Base-by-base conservation (phyloP, 306 rosid genomes). In the Lathyrus tuberosus region DNA sequence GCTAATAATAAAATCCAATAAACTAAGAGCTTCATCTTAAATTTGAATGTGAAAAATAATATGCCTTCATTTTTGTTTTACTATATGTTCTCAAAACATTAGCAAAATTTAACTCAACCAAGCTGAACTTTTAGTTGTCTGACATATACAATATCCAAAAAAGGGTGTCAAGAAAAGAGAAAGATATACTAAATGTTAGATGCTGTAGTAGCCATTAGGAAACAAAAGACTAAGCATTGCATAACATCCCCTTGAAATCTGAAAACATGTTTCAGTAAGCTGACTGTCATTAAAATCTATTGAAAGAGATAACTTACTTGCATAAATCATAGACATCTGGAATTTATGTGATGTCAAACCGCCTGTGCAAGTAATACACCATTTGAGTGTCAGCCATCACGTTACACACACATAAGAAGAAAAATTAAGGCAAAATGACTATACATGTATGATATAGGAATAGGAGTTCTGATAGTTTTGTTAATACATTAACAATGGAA, bases 291-390 rank as follows among this genome's bases (percentile, higher is more conserved):
- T 35, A 16, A 81, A 40, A 40, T 71, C 35, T 26, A 14, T 42
- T 33, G 15, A 51, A 63, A 79, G 33, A 65, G 49, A 71, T 52
- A 40, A 83, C 98, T 90, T 86, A 93, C 98, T 93, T 93, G 98
- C 98, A 90, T 8, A 97, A 93, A 73, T 93, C 98, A 75, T 93
- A 90, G 47, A 90, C 94, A 76, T 90, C 97, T 4, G 98, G 98
- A 82, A 93, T 93, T 81, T 90, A 97, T 38, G 98, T 85, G 76
- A 93, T 76, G 81, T 90, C 98, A 72, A 82, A 93, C 69, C 98
- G 91, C 71, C 97, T 93, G 90, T 85, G 89, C 80, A 89, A 78
- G 70, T 15, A 78, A 86, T 61, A 68, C 69, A 73, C 38, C 56
- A 46, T 59, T 58, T 79, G 61, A 38, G 56, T 26, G 42, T 57